phyloP scores from a whole-genome alignment of 805 yeast species.

The Metschnikowia kunwiensis region DNA sequence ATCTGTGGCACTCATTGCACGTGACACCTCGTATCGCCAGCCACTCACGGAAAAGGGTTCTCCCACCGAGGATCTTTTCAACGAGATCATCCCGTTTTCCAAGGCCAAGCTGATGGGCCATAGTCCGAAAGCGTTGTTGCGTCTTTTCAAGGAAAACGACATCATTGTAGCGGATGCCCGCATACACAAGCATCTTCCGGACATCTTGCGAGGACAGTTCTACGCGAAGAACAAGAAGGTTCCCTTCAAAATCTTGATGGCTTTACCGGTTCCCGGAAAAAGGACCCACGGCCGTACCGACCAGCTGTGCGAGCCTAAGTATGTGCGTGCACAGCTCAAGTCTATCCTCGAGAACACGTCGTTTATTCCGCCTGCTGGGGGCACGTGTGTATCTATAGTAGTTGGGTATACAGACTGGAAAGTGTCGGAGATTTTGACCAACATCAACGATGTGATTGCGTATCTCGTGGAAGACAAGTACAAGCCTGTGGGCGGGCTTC shows the following conservation, averaged over 20 bases:
- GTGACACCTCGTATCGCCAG: conserved; percentile 66
- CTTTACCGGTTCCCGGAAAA: conserved; percentile 32
- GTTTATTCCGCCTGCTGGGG: conserved; percentile 56
- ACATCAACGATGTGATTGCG: conserved; percentile 48
- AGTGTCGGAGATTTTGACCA: conserved; percentile 43
- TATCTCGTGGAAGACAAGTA: conserved; percentile 45
- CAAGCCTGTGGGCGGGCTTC: conserved; percentile 58
- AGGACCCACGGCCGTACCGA: conserved; percentile 44
- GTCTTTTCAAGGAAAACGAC: conserved; percentile 60
- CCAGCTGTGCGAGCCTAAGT: conserved; percentile 63
- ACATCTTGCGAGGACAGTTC: conserved; percentile 56
- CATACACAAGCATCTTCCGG: conserved; percentile 58
- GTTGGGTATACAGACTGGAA: conserved; percentile 56
- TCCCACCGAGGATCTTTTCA: conserved; percentile 59
- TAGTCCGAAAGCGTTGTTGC: conserved; percentile 45
- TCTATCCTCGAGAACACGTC: conserved; percentile 62
- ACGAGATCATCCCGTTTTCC: conserved; percentile 57
- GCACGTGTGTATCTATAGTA: conserved; percentile 56
- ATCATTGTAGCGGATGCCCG: conserved; percentile 67
- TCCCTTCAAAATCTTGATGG: conserved; percentile 69
- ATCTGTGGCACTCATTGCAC: conserved; percentile 61
- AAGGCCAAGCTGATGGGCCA: conserved; percentile 48
- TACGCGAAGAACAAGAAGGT: conserved; percentile 61
- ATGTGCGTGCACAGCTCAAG: conserved; percentile 60
- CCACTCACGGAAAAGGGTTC: conserved; percentile 47